Evolutionary conservation across 345 rosid species (phyloP), one percentile per base, ranked within the genome.

Genomic region (Murraya paniculata): DNA sequence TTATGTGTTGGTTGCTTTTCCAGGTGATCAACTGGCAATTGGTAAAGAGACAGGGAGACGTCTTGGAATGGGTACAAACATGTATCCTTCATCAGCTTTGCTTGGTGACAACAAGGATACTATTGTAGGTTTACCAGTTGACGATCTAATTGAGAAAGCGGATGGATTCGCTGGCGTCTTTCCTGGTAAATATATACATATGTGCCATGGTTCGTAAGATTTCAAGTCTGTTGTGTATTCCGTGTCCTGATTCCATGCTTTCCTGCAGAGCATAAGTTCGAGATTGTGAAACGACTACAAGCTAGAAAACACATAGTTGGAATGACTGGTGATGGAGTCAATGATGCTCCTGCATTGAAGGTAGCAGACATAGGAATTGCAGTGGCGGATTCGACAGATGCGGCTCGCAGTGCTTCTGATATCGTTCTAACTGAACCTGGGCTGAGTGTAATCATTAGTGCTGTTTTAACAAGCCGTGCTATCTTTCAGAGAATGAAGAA

Each of bases 1-100:
- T 38, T 58, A 45, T 3, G n/a, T 33, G 50, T 41, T 3, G 65
- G 76, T 3, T 50, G 62, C 41, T 66, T 70, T 77, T 74, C 59
- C 66, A 91, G 95, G 98, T 81, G 98, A 95, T 80, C 98, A 95
- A 83, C 90, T 95, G 67, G 98, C 98, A 18, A 95, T 95, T 65
- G 98, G 84, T 57, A 93, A 95, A 85, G 98, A 95, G 81, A 93
- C 98, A 19, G 98, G 98, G 35, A 94, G 98, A 77, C 85, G 98
- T 48, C 98, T 95, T 64, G 98, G 98, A 76, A 95, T 95, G 98
- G 98, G 98, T 31, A 88, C 95, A 74, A 95, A 95, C 83, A 93
- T 95, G 98, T 93, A 95, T 74, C 98, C 97, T 31, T 93, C 98
- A 61, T 85, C 97, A 36, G 90, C 97, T 82, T 88, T 95, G 83